phyloP scores from a whole-genome alignment of 139 green algal genomes.

The Micractinium conductrix region DNA sequence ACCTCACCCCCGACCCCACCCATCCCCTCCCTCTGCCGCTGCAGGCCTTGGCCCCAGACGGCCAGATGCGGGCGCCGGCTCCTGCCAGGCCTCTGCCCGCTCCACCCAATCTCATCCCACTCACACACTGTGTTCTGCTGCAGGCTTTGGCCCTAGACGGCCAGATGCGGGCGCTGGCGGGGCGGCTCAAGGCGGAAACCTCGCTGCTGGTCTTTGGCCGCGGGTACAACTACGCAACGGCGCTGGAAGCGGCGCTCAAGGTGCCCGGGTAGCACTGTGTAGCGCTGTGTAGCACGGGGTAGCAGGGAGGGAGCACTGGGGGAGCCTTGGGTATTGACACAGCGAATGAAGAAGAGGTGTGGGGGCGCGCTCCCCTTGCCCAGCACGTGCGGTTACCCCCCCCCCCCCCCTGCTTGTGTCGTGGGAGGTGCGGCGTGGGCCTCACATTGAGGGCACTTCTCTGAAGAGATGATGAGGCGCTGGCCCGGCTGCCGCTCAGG shows the following conservation, averaged over 20 bases:
- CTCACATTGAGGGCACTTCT: too few species aligned
- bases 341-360: too few species aligned
- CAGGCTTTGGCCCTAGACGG: conserved; percentile 58
- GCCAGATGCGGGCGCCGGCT: neutral
- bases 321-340: neutral
- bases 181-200: conserved; percentile 62
- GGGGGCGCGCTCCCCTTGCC: too few species aligned
- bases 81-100: neutral
- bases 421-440: too few species aligned
- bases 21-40: too few species aligned
- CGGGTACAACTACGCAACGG: conserved; percentile 81
- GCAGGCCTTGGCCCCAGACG: neutral
- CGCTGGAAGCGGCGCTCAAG: conserved; percentile 72
- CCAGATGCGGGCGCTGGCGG: conserved; percentile 62
- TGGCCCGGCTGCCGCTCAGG: neutral
- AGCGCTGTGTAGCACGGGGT: too few species aligned
- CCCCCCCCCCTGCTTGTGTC: too few species aligned
- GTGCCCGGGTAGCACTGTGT: neutral
- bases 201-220: conserved; percentile 66
- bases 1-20: neutral
- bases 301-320: too few species aligned
- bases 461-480: too few species aligned
- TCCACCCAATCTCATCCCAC: neutral
- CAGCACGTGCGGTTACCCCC: too few species aligned
- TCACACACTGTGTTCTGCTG: neutral